phyloP scores from a whole-genome alignment of 2,329 filamentous ascomycete species.

The Penicillium janthinellum region DNA sequence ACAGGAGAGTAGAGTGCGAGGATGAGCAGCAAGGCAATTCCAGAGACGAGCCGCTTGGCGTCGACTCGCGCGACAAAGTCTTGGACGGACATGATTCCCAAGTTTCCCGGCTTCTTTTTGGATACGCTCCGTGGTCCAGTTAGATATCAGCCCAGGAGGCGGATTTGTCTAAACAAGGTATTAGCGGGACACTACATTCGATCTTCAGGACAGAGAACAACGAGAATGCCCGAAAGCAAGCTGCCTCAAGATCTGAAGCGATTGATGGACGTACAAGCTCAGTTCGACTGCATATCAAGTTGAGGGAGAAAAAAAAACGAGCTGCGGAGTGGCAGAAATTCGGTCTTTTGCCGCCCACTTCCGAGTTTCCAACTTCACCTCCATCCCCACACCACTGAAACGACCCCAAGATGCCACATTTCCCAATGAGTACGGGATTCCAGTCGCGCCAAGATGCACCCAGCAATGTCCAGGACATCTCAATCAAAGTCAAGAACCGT shows the following conservation, averaged over 20 bases:
- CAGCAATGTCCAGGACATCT: constrained; percentile 31
- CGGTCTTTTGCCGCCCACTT: constrained; percentile 32
- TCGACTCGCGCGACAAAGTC: constrained; percentile 31
- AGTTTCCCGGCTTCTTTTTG: constrained; percentile 10
- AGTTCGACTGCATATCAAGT: constrained; percentile 18
- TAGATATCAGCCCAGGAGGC: constrained; percentile 9
- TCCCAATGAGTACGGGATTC: constrained; percentile 38
- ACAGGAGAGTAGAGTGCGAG: constrained; percentile 45
- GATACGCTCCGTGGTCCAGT: constrained; percentile 1
- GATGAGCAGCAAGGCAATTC: constrained; percentile 40
- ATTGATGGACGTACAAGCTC: constrained; percentile 23
- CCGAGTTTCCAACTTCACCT: constrained; percentile 27
- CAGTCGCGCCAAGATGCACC: constrained; percentile 16
- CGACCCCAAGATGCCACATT: constrained; percentile 37
- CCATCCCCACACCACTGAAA: constrained; percentile 16
- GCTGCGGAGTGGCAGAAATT: constrained; percentile 21
- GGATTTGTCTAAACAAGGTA: constrained; percentile 7
- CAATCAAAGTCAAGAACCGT: constrained; percentile 69
- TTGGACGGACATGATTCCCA: constrained; percentile 31
- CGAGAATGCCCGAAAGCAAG: no score
- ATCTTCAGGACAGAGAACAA: neutral
- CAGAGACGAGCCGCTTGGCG: constrained; percentile 28
- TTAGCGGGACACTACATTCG: constrained; percentile 4
- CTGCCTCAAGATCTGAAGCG: neutral
- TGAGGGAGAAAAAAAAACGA: constrained; percentile 13